Conservation (phyloP, 495 filamentous ascomycete genomes). For the Aspergillus baeticus region DNA sequence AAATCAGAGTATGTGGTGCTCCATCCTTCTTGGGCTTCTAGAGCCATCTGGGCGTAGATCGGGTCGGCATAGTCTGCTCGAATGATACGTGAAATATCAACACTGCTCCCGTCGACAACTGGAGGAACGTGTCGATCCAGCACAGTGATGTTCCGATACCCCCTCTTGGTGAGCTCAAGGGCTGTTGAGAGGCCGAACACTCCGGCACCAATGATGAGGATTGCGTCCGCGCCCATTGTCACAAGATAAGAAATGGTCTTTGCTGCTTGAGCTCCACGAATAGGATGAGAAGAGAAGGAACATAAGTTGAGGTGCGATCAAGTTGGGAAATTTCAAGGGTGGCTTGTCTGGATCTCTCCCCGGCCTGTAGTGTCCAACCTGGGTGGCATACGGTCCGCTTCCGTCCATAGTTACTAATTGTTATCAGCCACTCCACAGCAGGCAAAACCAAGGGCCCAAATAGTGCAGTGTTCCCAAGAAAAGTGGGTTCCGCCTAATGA, state of each 20-base stretch:
- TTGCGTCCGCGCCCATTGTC: conserved; percentile 22
- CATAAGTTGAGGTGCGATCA: neutral
- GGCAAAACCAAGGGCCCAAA: too few relatives aligned
- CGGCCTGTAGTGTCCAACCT: neutral
- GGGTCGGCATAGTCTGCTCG: conserved; percentile 71
- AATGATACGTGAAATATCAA: conserved; percentile 70
- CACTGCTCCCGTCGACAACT: conserved; percentile 60
- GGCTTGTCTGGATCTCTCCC: neutral
- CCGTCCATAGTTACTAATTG: too few relatives aligned
- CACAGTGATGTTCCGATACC: conserved; percentile 55
- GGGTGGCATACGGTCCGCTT: too few relatives aligned
- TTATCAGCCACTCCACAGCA: too few relatives aligned
- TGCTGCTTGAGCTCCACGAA: neutral
- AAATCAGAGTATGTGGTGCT: conserved; percentile 33
- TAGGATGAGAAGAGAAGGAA: neutral
- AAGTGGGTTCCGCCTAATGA: too few relatives aligned
- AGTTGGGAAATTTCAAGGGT: neutral
- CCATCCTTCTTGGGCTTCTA: conserved; percentile 68
- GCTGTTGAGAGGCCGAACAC: conserved; percentile 69
- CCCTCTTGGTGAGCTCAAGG: conserved; percentile 52
- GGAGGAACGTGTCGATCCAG: conserved; percentile 58
- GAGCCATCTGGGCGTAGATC: conserved; percentile 62
- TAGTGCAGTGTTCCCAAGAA: too few relatives aligned
- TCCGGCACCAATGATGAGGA: conserved; percentile 70
- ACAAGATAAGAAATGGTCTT: neutral